Evolutionary conservation across 2,329 filamentous ascomycete species (phyloP), one percentile per base, ranked within the genome.

Genomic region (Neopestalotiopsis sp.): DNA sequence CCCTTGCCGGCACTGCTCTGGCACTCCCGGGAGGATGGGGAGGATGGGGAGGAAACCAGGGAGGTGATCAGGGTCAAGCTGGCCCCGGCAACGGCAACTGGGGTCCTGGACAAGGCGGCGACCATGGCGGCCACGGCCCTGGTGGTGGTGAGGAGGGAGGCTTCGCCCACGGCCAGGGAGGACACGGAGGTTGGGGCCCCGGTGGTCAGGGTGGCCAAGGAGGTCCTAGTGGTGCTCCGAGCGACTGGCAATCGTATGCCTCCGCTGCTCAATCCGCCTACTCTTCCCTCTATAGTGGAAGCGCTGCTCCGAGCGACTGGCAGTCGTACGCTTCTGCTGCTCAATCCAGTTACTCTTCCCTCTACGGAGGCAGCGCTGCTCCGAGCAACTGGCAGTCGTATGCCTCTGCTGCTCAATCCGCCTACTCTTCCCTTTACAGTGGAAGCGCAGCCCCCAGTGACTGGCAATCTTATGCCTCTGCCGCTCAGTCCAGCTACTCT

Each of bases 1-100:
- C 73, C 42, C 71, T 78, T 66, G 75, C 75, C 69, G 69, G 72
- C 65, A 70, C 72, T 56, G 76, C 70, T 67, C 66, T 75, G 49
- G 77, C 77, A 40, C 65, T n/a, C 38, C 61, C n/a, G 63, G 63
- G 4, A 28, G 24, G 24, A 28, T 28, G 24, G 24, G 24, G 24
- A 28, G 67, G 45, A 5, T 63, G 34, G 30, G 14, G 45, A 13
- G 61, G 57, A 53, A 20, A 20, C 4, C 20, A 20, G 17, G 45
- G 45, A n/a, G 45, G 45, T n/a, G n/a, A 53, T 17, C 45, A 53
- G n/a, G 45, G 45, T 5, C 34, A 38, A 38, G 34, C 10, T 38
- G 34, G 34, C 34, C 34, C 34, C 10, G 34, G 34, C 14, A 45
- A 45, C 17, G 42, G 42, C 42, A 53, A 53, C 45, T 53, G 45